Percentiles rank a stretch among this genome's conserved stretches.
Conservation (phyloP, 805 yeast species). For the Pichia exigua region DNA sequence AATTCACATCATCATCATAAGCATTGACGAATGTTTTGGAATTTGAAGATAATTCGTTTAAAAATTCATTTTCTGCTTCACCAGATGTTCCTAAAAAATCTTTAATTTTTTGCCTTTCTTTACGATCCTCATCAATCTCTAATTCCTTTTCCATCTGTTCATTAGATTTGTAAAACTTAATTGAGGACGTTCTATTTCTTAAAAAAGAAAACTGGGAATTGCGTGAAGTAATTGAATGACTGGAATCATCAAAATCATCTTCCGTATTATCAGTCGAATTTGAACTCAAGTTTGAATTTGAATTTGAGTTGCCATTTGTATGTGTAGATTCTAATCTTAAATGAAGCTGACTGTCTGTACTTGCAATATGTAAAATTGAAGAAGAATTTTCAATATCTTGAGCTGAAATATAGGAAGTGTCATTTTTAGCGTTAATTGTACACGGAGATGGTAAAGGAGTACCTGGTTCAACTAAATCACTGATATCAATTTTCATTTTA, state of each 20-base stretch:
- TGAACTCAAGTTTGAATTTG: not conserved
- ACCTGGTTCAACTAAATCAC: not conserved
- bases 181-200: conserved; percentile 26
- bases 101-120: conserved; percentile 2
- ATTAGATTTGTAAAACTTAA: conserved; percentile 30
- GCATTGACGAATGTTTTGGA: not conserved
- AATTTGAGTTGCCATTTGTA: not conserved
- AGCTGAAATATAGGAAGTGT: not conserved
- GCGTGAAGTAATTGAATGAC: conserved; percentile 19
- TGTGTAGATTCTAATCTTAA: not conserved
- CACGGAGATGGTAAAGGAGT: conserved; percentile 7
- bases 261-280: not conserved
- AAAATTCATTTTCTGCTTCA: conserved; percentile 17
- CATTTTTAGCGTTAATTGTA: not conserved
- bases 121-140: conserved; percentile 9
- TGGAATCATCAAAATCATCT: conserved; percentile 8
- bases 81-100: conserved; percentile 11
- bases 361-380: not conserved
- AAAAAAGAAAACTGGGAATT: conserved; percentile 26
- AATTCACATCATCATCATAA: conserved; percentile 8
- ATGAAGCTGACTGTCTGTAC: not conserved
- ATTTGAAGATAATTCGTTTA: conserved; percentile 15
- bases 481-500: not conserved
- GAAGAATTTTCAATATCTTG: not conserved
- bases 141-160: conserved; percentile 26